Base-by-base conservation (phyloP, 805 yeast genomes). In the Saturnispora halmiae region DNA sequence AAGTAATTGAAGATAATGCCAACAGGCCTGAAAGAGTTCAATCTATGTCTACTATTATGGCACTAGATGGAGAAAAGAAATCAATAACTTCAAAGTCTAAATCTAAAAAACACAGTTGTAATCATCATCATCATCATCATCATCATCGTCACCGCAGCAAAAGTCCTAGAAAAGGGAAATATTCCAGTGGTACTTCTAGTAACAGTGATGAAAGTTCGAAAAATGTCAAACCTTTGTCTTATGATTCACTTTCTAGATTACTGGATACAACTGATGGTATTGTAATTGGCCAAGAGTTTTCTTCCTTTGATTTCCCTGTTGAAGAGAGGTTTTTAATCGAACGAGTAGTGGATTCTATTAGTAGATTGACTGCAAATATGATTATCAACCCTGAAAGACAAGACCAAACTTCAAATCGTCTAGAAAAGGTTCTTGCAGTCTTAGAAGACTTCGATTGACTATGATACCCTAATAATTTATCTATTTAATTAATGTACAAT, bases 321-420 rank as follows among this genome's bases (percentile, higher is more conserved):
- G 80, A 79, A 44, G 95, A 87, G 53, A 81, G 82, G 49, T 79
- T 75, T 51, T 67, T 88, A 31, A 66, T 90, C 32, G 96, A 90
- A 54, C 78, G 85, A 59, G 76, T 90, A 36, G 82, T 90, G 3
- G 95, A 87, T 53, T 79, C 94, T 2, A 66, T 90, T 35, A 79
- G 92, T 30, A 70, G 92, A 51, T 70, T 92, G 44, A 86, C 95
- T 3, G 85, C 88, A 40, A 96, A 87, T 54, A 86, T 92, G 84
- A 82, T 87, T 40, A 57, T 84, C 42, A 95, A 90, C 58, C 85
- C 85, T 22, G 75, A 74, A 22, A 75, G 92, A 52, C 79, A 82
- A 43, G 79, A 77, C 13, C 86, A 85, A 46, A 95, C 96, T 10
- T 71, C 85, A 33, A 69, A 74, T 46, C 67, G 97, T 48, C 65